Evolutionary conservation across 2,329 filamentous ascomycete genomes (phyloP), one percentile per base, ranked within the genome.

Genomic region (Ceratocystis papillata): DNA sequence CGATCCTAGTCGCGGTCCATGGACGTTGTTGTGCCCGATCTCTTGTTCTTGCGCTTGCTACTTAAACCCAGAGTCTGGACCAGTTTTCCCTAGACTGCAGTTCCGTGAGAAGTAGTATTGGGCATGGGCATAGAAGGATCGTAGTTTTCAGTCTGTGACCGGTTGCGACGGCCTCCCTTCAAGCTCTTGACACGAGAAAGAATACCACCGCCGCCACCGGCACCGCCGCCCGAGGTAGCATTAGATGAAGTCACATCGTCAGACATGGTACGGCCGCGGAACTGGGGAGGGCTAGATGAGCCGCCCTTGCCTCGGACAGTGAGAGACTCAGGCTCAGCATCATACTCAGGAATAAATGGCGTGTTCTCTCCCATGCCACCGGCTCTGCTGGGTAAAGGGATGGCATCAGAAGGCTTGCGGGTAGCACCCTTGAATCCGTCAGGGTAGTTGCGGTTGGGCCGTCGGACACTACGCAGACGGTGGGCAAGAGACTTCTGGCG

Each of bases 401-500:
- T 62, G 37, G 77, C 76, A 5, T 77, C 78, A 0, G 79, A 78
- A 22, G 77, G 75, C 45, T 75, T 75, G 12, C 67, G 67, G 20
- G 72, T 72, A 69, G 79, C 79, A 17, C 73, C 73, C 66, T 67
- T 67, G 46, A 65, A 64, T 28, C 74, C 77, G 20, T 87, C 85
- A 44, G 67, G 63, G 60, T 65, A 65, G 50, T 68, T 66, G 45
- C 67, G 67, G 63, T 68, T 65, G 50, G 67, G 67, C 69, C 86
- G 86, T 74, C 87, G 90, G 72, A 95, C 91, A 69, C 89, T 88
- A 50, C 91, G 87, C 74, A 99, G 88, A 66, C 92, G 89, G 74
- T 96, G 91, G 2, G 91, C 94, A 68, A 99, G 80, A 33, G 92
- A 96, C 79, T 96, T 96, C 81, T 96, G 97, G 68, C 94, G 86